phyloP scores from a whole-genome alignment of 108 stramenopile genomes.

The Tribonema minus region DNA sequence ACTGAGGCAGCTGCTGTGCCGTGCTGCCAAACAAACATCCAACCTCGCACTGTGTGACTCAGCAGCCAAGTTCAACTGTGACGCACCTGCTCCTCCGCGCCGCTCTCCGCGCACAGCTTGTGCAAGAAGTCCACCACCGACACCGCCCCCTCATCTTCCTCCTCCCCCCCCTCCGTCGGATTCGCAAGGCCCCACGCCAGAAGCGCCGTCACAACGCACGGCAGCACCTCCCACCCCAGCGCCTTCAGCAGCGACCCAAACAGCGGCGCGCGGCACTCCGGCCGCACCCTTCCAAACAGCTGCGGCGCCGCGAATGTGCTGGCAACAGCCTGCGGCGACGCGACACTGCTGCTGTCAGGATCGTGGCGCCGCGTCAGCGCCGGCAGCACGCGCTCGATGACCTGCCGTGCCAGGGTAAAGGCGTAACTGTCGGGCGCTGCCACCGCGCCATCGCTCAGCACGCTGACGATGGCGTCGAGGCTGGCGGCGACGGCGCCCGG shows the following conservation, averaged over 20 bases:
- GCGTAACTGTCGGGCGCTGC: neutral
- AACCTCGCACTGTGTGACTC: neutral
- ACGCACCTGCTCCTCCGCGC: neutral
- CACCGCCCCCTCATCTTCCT: neutral
- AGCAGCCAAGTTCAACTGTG: neutral
- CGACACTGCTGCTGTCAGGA: neutral
- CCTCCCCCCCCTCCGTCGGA: neutral
- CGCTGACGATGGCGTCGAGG: neutral
- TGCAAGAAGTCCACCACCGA: neutral
- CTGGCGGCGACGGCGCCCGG: neutral
- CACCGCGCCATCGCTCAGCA: neutral
- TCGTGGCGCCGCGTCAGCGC: neutral
- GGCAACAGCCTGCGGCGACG: neutral
- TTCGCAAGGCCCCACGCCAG: neutral
- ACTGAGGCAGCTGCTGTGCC: neutral
- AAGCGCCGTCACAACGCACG: neutral
- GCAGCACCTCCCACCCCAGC: too few species aligned
- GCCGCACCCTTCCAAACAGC: neutral
- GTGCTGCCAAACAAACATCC: neutral
- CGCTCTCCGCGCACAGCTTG: neutral
- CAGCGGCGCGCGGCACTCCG: neutral
- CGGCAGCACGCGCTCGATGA: neutral
- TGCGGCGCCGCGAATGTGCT: neutral
- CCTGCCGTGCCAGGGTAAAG: neutral
- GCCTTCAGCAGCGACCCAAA: too few species aligned